These are phyloP conservation scores for Phytophthora ohioensis DNA, from an alignment of 352 stramenopile genomes.

Conservation along the genomic window DNA sequence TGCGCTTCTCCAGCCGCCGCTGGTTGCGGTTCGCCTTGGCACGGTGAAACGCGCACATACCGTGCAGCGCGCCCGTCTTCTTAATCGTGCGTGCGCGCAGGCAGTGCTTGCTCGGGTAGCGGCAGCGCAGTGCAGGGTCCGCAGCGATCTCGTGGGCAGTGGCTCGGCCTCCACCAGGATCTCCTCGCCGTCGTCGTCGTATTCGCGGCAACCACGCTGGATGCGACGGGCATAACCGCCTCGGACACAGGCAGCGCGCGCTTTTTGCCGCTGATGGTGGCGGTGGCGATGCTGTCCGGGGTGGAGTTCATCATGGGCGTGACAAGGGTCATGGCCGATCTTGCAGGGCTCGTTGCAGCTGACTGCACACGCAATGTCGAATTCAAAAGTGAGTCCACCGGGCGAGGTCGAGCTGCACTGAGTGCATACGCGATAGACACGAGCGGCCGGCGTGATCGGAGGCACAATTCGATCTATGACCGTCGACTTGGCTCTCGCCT, in stretches of 20 bases:
- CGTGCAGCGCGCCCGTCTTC: constrained; percentile 67
- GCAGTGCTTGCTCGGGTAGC: constrained; percentile 66
- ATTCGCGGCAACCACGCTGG: constrained; percentile 11
- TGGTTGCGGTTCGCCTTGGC: constrained; percentile 69
- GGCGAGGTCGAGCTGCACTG: neutral
- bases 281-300: neutral
- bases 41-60: constrained; percentile 68
- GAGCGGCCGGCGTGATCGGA: constrained; percentile 20
- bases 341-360: neutral
- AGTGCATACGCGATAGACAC: constrained; percentile 14
- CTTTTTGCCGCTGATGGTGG: constrained; percentile 21
- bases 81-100: constrained; percentile 63
- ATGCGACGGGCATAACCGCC: neutral
- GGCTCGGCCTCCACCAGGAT: constrained; percentile 46
- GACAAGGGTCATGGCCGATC: neutral
- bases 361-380: constrained; percentile 20
- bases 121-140: constrained; percentile 50
- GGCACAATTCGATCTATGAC: constrained; percentile 26
- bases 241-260: constrained; percentile 6
- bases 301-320: neutral
- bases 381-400: constrained; percentile 32
- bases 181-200: constrained; percentile 44
- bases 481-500: neutral
- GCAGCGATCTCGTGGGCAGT: constrained; percentile 50
- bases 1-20: constrained; percentile 54